Conservation (phyloP, 768 basidiomycete species). For the Lactarius hengduanensis region DNA sequence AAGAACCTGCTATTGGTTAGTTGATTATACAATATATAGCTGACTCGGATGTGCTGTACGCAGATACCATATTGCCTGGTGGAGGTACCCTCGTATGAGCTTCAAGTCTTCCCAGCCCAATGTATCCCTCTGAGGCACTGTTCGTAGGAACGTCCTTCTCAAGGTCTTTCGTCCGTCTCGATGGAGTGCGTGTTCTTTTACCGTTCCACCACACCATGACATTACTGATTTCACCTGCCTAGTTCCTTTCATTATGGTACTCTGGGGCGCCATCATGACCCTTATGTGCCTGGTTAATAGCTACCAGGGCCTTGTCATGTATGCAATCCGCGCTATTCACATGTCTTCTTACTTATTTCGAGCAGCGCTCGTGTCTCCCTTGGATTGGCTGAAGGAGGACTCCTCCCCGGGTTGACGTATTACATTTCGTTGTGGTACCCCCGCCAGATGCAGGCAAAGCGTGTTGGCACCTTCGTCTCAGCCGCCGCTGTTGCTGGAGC, state of each 20-base stretch:
- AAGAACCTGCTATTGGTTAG: slow-evolving; percentile 14
- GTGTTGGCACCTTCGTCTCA: slow-evolving; percentile 63
- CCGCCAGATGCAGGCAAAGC: slow-evolving; percentile 52
- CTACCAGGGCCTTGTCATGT: slow-evolving; percentile 36
- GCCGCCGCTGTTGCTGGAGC: slow-evolving; percentile 54
- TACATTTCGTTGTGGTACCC: slow-evolving; percentile 61
- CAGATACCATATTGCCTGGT: slow-evolving; percentile 41
- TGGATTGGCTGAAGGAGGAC: slow-evolving; percentile 48
- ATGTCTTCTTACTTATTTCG: not conserved
- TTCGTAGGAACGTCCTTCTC: slow-evolving; percentile 39
- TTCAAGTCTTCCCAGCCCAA: not conserved
- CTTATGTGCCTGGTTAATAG: slow-evolving; percentile 42
- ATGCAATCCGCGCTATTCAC: slow-evolving; percentile 25
- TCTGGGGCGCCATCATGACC: slow-evolving; percentile 42
- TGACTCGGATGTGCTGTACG: not conserved
- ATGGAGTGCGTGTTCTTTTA: slow-evolving; percentile 36
- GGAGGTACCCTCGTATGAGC: slow-evolving; percentile 41
- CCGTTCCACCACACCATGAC: not conserved
- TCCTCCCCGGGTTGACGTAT: slow-evolving; percentile 42
- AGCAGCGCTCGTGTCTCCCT: slow-evolving; percentile 43
- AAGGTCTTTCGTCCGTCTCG: slow-evolving; percentile 38
- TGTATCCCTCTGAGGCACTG: not conserved
- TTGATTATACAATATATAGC: not conserved
- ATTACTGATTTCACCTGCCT: slow-evolving; percentile 21
- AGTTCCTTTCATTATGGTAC: slow-evolving; percentile 43